A percentile compares a stretch with the other conserved stretches of the same genome.
phyloP scores from a whole-genome alignment of 140 eudicot genomes.

The Erigeron philadelphicus region DNA sequence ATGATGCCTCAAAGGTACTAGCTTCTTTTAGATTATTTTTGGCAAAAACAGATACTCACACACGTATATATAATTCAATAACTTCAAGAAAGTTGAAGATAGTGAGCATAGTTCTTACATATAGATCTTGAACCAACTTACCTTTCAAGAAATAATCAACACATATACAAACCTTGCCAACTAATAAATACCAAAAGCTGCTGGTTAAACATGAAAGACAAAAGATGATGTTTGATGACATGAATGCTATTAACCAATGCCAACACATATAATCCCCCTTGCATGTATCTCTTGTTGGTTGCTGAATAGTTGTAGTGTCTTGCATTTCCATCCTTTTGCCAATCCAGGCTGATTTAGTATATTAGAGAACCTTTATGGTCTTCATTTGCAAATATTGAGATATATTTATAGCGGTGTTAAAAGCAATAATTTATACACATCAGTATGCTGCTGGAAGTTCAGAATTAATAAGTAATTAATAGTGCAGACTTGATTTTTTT shows the following conservation, averaged over 20 bases:
- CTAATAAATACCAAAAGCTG: too few species aligned
- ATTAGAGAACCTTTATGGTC: conserved; percentile 2
- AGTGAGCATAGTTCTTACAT: too few species aligned
- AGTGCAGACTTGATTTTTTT: background rate
- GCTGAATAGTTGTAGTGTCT: background rate
- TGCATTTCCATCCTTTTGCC: background rate
- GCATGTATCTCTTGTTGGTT: background rate
- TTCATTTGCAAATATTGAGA: conserved; percentile 13
- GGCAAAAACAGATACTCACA: background rate
- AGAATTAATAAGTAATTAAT: conserved; percentile 12
- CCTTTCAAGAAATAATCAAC: too few species aligned
- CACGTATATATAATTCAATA: too few species aligned
- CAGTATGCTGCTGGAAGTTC: conserved; percentile 13
- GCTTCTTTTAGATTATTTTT: conserved; percentile 12
- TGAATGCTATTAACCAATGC: too few species aligned
- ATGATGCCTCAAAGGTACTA: conserved; percentile 81
- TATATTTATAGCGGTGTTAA: conserved; percentile 2
- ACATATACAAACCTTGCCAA: too few species aligned
- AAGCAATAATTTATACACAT: conserved; percentile 5
- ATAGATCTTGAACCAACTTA: too few species aligned
- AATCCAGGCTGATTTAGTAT: conserved; percentile 7
- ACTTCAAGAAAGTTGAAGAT: too few species aligned
- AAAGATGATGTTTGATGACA: too few species aligned
- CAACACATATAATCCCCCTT: background rate
- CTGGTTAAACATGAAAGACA: too few species aligned